Conservation (phyloP, 202 grass and related monocot species). For the Bolboschoenoplectus hybrid region DNA sequence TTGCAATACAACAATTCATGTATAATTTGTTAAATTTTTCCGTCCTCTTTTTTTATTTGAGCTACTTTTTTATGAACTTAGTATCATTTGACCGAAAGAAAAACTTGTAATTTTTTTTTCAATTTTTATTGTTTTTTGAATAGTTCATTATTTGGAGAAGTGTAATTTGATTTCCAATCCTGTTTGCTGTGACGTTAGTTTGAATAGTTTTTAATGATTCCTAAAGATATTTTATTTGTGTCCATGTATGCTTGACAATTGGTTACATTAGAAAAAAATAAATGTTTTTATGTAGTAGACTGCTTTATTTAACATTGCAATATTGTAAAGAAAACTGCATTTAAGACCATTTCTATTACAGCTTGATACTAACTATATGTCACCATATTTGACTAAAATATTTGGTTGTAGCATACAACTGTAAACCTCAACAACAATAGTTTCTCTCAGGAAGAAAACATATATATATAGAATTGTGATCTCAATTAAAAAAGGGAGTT, state of each 20-base stretch:
- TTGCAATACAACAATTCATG: conserved; percentile 40
- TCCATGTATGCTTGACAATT: not conserved
- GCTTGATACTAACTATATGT: conserved; percentile 7
- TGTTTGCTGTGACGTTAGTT: not conserved
- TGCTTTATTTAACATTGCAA: not conserved
- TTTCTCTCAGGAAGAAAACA: not conserved
- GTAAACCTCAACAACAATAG: not conserved
- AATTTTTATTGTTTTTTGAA: not conserved
- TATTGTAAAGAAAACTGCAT: not conserved
- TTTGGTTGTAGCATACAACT: conserved; percentile 22
- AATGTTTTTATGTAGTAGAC: not conserved
- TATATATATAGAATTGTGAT: not conserved
- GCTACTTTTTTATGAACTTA: not conserved
- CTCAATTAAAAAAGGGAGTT: not conserved
- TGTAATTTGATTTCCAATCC: not conserved
- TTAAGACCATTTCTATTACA: conserved; percentile 13
- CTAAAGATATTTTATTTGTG: not conserved
- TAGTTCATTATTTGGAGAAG: not conserved
- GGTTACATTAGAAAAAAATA: not conserved
- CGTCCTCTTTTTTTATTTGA: not conserved
- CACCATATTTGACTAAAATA: not conserved
- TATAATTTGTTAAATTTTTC: conserved; percentile 5
- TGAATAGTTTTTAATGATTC: not conserved
- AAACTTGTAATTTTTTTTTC: not conserved
- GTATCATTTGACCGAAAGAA: not conserved